Base-by-base conservation (phyloP, 2,329 filamentous ascomycete genomes). In the Hypoxylon sp. region DNA sequence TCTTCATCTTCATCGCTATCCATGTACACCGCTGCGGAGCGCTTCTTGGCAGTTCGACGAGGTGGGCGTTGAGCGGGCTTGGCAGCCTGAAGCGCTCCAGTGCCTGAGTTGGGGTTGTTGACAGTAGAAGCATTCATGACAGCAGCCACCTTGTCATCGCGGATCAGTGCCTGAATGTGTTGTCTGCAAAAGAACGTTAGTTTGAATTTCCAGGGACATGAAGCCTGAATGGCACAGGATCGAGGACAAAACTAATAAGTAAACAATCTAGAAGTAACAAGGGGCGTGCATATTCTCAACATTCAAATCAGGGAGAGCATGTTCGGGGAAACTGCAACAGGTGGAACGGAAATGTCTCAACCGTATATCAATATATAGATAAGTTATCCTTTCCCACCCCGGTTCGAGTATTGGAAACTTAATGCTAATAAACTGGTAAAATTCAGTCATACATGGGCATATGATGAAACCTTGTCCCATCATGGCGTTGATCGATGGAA, bases 111-210 rank as follows among this genome's bases (percentile, higher is more conserved):
- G 4, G 25, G 25, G 3, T 27, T 5, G 25, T 14, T 6, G 22
- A 5, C 7, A 49, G 10, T 27, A 49, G 49, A 35, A 35, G 22
- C 44, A 33, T 25, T 58, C 6, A 11, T 6, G 17, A 10, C 17
- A 20, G 27, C 2, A 10, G 27, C 30, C 3, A 20, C 25, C 27
- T 58, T 64, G 5, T 53, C 46, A 0, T 27, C 6, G 17, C 55
- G 22, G 11, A 48, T 42, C 54, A 59, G 22, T 14, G 42, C 54
- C n/a, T 58, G 54, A 4, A 49, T 17, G 14, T 64, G 61, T 22
- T 59, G 54, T 25, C 61, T 64, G 49, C 14, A 22, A 11, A 51
- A 35, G 31, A 4, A 48, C 48, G 27, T 64, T 55, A 64, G 61
- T 35, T 27, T 44, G 8, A 30, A 6, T 20, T 20, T 13, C 20